These are phyloP conservation scores for Dalbergia cultrata DNA, from an alignment of 306 rosid genomes.

Conservation along the genomic window DNA sequence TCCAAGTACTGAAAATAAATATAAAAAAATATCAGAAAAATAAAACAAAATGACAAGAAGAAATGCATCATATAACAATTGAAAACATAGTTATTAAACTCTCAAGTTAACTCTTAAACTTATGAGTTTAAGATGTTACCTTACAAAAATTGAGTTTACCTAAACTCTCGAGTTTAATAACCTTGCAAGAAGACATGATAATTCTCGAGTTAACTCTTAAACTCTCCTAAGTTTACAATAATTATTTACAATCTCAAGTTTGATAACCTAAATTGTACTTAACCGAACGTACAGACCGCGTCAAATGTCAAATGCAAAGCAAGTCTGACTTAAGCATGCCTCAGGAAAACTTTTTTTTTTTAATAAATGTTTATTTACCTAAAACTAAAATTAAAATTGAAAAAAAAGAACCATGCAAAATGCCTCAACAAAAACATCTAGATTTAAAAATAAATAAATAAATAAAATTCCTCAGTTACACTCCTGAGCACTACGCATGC, in stretches of 20 bases:
- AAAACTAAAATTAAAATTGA: background rate
- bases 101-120: too few species aligned
- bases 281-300: conserved; percentile 14
- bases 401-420: conserved; percentile 1
- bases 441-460: background rate
- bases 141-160: too few species aligned
- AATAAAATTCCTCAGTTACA: background rate
- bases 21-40: background rate
- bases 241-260: too few species aligned
- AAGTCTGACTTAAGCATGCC: conserved; percentile 4
- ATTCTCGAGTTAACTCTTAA: too few species aligned
- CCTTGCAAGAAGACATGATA: too few species aligned
- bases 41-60: conserved; percentile 24
- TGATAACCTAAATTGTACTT: background rate
- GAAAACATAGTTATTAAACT: background rate
- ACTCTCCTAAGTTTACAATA: too few species aligned
- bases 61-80: conserved; percentile 16
- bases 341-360: background rate
- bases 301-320: background rate
- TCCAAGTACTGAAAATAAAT: conserved; percentile 14
- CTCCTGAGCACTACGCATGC: conserved; percentile 22
- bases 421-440: background rate
- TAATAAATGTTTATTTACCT: background rate
- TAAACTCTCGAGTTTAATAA: too few species aligned
- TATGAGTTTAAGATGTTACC: too few species aligned